phyloP scores from a whole-genome alignment of 768 basidiomycete species.

The Mycena capillaripes region DNA sequence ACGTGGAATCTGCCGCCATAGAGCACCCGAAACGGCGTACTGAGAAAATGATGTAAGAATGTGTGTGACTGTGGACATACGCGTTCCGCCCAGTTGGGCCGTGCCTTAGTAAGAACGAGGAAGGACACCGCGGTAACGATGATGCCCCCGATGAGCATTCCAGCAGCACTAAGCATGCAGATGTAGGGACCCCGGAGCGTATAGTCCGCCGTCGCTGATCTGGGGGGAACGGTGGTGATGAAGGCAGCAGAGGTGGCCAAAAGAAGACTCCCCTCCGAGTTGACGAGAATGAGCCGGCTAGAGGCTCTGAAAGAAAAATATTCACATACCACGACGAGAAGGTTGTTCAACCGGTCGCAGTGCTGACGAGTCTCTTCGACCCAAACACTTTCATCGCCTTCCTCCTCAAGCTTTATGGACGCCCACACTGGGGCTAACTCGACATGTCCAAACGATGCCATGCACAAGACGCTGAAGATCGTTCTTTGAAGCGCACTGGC shows the following conservation, averaged over 20 bases:
- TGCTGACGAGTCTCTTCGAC: neutral
- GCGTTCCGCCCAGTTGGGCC: conserved; percentile 2
- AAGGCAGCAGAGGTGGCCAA: conserved; percentile 15
- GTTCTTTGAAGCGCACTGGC: neutral
- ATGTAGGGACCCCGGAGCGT: conserved; percentile 22
- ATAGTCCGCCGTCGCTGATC: conserved; percentile 1
- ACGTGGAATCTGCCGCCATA: conserved; percentile 10
- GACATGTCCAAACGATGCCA: conserved; percentile 2
- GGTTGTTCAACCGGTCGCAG: conserved; percentile 20
- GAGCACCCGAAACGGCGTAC: neutral
- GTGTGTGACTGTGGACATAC: conserved; percentile 8
- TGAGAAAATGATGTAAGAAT: neutral
- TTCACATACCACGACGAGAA: conserved; percentile 9
- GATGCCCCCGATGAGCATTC: conserved; percentile 18
- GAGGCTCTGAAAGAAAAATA: neutral
- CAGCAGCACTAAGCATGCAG: conserved; percentile 14
- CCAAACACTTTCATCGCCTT: conserved; percentile 20
- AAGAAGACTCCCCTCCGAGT: conserved; percentile 12
- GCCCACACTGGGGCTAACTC: conserved; percentile 2
- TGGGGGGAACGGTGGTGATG: conserved; percentile 18
- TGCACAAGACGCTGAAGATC: neutral
- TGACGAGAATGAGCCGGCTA: neutral
- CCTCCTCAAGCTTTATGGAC: conserved; percentile 2
- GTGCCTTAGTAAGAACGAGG: neutral
- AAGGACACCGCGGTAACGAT: conserved; percentile 6